Percentiles rank a stretch among this genome's conserved stretches.
Conservation (phyloP, 805 yeast species). For the Cyberlindnera meyerae region DNA sequence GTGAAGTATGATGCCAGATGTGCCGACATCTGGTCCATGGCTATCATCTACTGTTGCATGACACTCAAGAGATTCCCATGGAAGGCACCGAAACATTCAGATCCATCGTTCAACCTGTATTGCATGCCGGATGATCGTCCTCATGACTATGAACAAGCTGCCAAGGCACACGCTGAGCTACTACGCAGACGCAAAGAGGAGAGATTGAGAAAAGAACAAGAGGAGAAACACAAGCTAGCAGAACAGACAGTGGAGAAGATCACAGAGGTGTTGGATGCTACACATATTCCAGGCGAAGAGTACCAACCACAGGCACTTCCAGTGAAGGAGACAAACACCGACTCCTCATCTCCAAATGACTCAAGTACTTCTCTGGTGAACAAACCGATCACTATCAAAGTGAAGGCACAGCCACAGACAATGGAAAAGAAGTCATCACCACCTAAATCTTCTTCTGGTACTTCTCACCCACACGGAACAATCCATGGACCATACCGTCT, state of each 20-base stretch:
- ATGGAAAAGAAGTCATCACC: neutral
- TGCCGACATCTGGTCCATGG: constrained; percentile 82
- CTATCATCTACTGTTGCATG: constrained; percentile 84
- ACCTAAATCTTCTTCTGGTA: neutral
- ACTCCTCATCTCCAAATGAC: neutral
- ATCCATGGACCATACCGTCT: constrained; percentile 79
- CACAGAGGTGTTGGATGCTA: constrained; percentile 14
- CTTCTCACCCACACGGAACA: constrained; percentile 1
- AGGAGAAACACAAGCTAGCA: constrained; percentile 1
- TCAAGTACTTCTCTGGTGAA: no score
- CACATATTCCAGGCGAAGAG: constrained; percentile 12
- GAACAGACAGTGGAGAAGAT: constrained; percentile 9
- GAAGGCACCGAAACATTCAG: constrained; percentile 71
- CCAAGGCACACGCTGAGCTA: constrained; percentile 63
- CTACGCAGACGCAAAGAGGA: constrained; percentile 56
- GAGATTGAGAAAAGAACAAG: constrained; percentile 17
- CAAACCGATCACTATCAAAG: no score
- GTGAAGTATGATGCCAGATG: constrained; percentile 62
- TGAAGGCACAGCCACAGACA: no score
- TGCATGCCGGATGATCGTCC: constrained; percentile 65
- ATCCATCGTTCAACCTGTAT: constrained; percentile 65
- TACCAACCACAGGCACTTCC: constrained; percentile 8
- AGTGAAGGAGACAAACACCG: neutral
- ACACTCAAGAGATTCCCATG: constrained; percentile 81
- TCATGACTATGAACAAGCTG: constrained; percentile 71